These are phyloP conservation scores for Oropetium thomaeum DNA, from an alignment of 176 grass and related monocot genomes.

Conservation along the genomic window DNA sequence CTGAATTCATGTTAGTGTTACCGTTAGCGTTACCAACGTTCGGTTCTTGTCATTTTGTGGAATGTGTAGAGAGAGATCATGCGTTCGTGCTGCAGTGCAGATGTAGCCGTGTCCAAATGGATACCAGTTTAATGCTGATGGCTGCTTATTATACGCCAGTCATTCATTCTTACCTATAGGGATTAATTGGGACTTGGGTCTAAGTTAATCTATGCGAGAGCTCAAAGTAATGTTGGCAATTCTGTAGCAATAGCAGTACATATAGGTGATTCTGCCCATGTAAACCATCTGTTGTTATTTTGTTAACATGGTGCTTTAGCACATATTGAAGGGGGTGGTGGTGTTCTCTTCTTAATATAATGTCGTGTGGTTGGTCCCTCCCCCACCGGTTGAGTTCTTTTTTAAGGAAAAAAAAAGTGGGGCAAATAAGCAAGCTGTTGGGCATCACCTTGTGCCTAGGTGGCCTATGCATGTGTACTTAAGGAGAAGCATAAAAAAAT, in stretches of 20 bases:
- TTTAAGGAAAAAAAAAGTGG: no score
- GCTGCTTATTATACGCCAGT: background rate
- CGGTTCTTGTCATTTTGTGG: background rate
- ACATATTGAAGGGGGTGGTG: background rate
- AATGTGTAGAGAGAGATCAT: background rate
- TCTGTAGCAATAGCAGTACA: background rate
- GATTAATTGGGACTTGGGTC: background rate
- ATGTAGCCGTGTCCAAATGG: background rate
- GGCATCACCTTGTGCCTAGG: no score
- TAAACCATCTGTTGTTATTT: background rate
- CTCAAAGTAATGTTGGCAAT: background rate
- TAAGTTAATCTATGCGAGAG: background rate
- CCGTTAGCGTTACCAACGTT: background rate
- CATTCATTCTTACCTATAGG: background rate
- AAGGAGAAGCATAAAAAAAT: no score
- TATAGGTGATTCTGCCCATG: background rate
- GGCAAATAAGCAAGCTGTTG: no score
- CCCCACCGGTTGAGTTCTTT: no score
- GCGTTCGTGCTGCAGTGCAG: background rate
- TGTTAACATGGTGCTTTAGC: background rate
- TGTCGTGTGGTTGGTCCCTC: no score
- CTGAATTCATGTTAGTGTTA: background rate
- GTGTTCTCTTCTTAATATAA: no score
- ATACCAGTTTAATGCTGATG: background rate
- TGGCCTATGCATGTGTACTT: no score